These are phyloP conservation scores for Wickerhamia fluorescens DNA, from an alignment of 805 yeast genomes.

Conservation along the genomic window DNA sequence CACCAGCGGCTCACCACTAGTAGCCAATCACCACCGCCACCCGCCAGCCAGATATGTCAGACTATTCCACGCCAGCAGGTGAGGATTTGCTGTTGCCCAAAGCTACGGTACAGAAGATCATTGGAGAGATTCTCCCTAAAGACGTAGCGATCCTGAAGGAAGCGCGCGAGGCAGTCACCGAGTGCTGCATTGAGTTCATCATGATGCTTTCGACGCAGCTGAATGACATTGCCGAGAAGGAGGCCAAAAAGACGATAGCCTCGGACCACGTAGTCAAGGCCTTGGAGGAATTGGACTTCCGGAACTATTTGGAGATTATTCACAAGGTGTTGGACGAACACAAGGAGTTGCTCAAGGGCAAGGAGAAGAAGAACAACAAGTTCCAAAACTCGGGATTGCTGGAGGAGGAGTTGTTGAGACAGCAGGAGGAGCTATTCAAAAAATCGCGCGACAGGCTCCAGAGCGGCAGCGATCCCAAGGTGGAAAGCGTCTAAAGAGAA, in stretches of 20 bases:
- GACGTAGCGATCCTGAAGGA: constrained; percentile 87
- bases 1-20: too few relatives aligned
- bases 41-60: constrained; percentile 38
- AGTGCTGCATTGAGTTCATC: constrained; percentile 91
- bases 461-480: constrained; percentile 11
- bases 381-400: constrained; percentile 87
- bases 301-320: constrained; percentile 74
- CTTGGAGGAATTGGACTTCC: constrained; percentile 77
- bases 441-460: constrained; percentile 63
- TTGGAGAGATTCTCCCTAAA: constrained; percentile 82
- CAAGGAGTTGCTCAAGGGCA: constrained; percentile 79
- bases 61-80: constrained; percentile 22
- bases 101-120: constrained; percentile 95
- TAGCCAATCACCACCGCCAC: too few relatives aligned
- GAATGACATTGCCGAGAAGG: constrained; percentile 93
- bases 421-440: constrained; percentile 89
- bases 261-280: constrained; percentile 94
- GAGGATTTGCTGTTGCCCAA: constrained; percentile 40
- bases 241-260: constrained; percentile 92
- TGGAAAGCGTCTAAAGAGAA: constrained; percentile 8
- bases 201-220: constrained; percentile 92
- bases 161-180: constrained; percentile 90
- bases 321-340: constrained; percentile 78
- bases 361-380: constrained; percentile 87
- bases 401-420: constrained; percentile 85